Conservation (phyloP, 192 early-diverging fungal genomes). For the Neocallimastix lanati region DNA sequence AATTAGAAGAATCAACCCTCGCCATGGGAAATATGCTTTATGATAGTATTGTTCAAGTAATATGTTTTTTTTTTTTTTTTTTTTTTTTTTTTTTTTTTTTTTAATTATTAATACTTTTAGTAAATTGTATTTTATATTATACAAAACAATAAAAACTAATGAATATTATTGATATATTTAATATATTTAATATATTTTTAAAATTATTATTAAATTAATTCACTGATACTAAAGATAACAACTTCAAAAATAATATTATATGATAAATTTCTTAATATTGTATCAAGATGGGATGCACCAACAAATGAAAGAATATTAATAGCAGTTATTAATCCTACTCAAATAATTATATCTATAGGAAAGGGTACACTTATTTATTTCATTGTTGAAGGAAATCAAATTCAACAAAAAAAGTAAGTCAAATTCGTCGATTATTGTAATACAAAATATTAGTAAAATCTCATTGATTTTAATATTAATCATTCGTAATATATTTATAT, state of each 20-base stretch:
- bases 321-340: conserved; percentile 26
- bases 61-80: not conserved
- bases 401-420: conserved; percentile 23
- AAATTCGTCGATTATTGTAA: too few relatives aligned
- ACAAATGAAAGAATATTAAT: conserved; percentile 22
- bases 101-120: too few relatives aligned
- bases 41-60: conserved; percentile 40
- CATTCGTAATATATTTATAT: too few relatives aligned
- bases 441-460: conserved; percentile 9
- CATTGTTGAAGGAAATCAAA: conserved; percentile 14
- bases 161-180: too few relatives aligned
- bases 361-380: conserved; percentile 37
- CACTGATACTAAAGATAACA: not conserved
- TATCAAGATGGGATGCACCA: not conserved
- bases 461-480: conserved; percentile 11
- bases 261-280: not conserved
- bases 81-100: not conserved
- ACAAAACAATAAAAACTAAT: too few relatives aligned
- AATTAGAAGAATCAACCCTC: conserved; percentile 17
- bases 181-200: not conserved
- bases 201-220: not conserved
- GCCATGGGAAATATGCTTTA: conserved; percentile 17
- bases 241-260: not conserved
- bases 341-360: conserved; percentile 35
- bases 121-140: too few relatives aligned